Base-by-base conservation (phyloP, 2,329 filamentous ascomycete species). In the Hypoxylon sp. region DNA sequence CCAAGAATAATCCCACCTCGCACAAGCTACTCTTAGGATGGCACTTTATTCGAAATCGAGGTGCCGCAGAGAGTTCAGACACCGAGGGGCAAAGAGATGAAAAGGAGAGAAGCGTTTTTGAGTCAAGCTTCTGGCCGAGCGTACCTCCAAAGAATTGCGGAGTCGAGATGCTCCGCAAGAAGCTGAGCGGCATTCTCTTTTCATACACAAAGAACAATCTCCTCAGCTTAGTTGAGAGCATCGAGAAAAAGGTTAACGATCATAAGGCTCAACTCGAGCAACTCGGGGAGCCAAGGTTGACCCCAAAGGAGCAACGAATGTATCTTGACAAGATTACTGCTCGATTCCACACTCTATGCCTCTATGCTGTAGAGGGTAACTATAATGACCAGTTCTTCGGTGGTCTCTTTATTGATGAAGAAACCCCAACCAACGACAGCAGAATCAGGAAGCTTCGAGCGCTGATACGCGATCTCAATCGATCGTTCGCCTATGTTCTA, bases 21-120 rank as follows among this genome's bases (percentile, higher is more conserved):
- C 71, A 80, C 13, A 76, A 75, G 17, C 60, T 82, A 0, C 72
- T 79, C 32, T 79, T 83, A 0, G 85, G 85, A 0, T 88, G 85
- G 85, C 84, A 88, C 67, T 80, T 87, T 17, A 68, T 89, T 4
- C 83, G 81, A 19, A 89, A 89, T 63, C 75, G 81, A 7, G 72
- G 73, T 1, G 80, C 82, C n/a, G 67, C 74, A 3, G 75, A 80
- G 17, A 56, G 55, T n/a, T 58, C 51, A 0, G 14, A 62, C 1
- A 67, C 65, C 0, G 57, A 73, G 14, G 70, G 74, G 0, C 67
- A 74, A 21, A 75, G 80, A 3, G 79, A 83, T 34, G 34, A 67
- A 1, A 64, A 73, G 7, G 79, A 83, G 58, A 46, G 67, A 1
- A 25, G 63, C 0, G 81, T 82, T 60, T 79, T 83, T 68, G 43